phyloP scores from a whole-genome alignment of 192 early-diverging fungal genomes.

The Coemansia sp. region DNA sequence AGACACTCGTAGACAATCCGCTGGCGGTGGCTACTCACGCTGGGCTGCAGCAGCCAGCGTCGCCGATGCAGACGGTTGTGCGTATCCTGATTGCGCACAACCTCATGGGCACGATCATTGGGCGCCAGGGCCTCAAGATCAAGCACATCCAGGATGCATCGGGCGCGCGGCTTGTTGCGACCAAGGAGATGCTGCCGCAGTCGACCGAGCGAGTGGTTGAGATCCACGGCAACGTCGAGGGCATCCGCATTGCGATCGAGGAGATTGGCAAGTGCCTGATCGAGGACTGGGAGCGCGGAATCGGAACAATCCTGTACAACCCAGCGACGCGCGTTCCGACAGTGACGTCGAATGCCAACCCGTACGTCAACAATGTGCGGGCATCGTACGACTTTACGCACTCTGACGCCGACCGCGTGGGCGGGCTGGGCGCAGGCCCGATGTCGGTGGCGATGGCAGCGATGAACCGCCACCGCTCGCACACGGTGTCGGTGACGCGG shows the following conservation, averaged over 20 bases:
- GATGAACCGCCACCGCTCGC: constrained; percentile 54
- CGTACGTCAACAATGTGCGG: constrained; percentile 54
- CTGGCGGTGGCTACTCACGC: constrained; percentile 55
- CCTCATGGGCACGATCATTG: constrained; percentile 91
- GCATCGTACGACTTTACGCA: constrained; percentile 47
- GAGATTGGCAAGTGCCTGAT: constrained; percentile 84
- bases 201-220: constrained; percentile 91
- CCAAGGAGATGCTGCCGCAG: constrained; percentile 90
- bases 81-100: constrained; percentile 89
- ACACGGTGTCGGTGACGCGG: constrained; percentile 53
- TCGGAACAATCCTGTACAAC: constrained; percentile 83
- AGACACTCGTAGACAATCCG: constrained; percentile 74
- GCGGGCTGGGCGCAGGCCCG: constrained; percentile 12
- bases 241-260: constrained; percentile 79
- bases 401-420: constrained; percentile 38
- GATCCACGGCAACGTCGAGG: constrained; percentile 79
- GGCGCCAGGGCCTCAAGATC: constrained; percentile 89
- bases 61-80: constrained; percentile 61
- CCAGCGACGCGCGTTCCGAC: constrained; percentile 61
- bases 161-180: constrained; percentile 80
- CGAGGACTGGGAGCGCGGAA: constrained; percentile 81
- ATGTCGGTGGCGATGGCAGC: constrained; percentile 31
- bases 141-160: constrained; percentile 93
- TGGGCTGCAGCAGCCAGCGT: constrained; percentile 53
- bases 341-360: constrained; percentile 51